These are phyloP conservation scores for Alternaria dauci DNA, from an alignment of 2,329 filamentous ascomycete genomes.

Conservation along the genomic window DNA sequence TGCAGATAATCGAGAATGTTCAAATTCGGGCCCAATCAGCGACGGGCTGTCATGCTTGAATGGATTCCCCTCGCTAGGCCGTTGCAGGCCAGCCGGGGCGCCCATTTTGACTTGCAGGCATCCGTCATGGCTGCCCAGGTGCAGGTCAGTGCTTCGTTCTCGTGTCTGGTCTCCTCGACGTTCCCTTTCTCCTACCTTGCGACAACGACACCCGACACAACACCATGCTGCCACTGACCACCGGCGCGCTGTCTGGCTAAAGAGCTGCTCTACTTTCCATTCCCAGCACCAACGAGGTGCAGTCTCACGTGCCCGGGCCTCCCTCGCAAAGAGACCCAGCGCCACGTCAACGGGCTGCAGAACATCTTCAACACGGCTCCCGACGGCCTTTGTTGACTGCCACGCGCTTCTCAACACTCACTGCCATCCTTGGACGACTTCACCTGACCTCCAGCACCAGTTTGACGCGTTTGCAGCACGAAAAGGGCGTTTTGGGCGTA, in stretches of 20 bases:
- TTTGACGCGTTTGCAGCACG: constrained; percentile 22
- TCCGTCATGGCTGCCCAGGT: constrained; percentile 31
- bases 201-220: constrained; percentile 27
- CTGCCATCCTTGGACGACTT: not conserved
- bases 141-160: constrained; percentile 35
- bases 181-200: constrained; percentile 35
- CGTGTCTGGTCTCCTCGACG: constrained; percentile 38
- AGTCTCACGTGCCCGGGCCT: constrained; percentile 35
- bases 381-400: constrained; percentile 15
- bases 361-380: constrained; percentile 13
- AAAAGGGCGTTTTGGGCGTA: constrained; percentile 17
- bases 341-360: constrained; percentile 46
- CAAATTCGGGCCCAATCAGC: constrained; percentile 27
- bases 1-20: constrained; percentile 22
- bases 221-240: constrained; percentile 37
- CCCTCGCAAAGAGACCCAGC: constrained; percentile 34
- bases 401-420: constrained; percentile 10
- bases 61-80: constrained; percentile 23
- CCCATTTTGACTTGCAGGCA: constrained; percentile 29
- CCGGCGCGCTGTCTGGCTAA: constrained; percentile 33
- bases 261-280: constrained; percentile 4
- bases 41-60: constrained; percentile 8
- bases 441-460: not conserved
- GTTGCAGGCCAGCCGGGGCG: constrained; percentile 24
- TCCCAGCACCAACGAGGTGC: constrained; percentile 4